phyloP scores from a whole-genome alignment of 176 grass and related monocot genomes.

The Ensete glaucum region DNA sequence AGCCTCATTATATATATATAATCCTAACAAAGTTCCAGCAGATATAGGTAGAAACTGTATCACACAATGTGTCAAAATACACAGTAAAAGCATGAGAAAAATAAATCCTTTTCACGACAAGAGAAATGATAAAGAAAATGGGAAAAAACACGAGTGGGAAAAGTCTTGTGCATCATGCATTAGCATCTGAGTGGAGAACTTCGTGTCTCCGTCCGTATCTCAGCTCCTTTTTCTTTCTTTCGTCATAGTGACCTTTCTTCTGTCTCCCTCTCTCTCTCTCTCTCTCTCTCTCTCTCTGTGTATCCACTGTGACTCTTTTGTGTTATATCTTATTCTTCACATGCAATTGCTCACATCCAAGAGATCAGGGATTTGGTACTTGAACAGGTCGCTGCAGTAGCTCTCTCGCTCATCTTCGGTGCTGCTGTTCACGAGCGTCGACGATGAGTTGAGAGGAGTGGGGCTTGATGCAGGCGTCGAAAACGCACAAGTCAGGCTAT shows the following conservation, averaged over 20 bases:
- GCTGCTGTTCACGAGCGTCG: constrained; percentile 11
- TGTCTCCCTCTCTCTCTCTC: neutral
- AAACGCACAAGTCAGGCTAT: constrained; percentile 32
- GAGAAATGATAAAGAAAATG: neutral
- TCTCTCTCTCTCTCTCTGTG: neutral
- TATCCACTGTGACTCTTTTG: neutral
- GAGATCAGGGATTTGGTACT: constrained; percentile 23
- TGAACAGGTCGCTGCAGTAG: constrained; percentile 31
- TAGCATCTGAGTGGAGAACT: too few species aligned
- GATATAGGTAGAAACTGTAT: too few species aligned
- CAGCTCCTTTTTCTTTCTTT: too few species aligned
- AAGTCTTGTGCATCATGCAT: too few species aligned
- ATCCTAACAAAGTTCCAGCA: too few species aligned
- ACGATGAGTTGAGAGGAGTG: constrained; percentile 17
- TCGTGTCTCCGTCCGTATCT: too few species aligned
- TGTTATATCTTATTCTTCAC: constrained; percentile 3
- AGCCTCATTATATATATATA: neutral
- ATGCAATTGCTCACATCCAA: constrained; percentile 28
- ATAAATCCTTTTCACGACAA: neutral
- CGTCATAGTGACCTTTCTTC: neutral
- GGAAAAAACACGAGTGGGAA: neutral
- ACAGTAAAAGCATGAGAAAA: neutral
- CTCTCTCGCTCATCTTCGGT: constrained; percentile 30
- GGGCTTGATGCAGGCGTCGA: constrained; percentile 54
- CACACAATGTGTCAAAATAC: too few species aligned